Base-by-base conservation (phyloP, 148 eudicot species). In the Rhododendron henanense region DNA sequence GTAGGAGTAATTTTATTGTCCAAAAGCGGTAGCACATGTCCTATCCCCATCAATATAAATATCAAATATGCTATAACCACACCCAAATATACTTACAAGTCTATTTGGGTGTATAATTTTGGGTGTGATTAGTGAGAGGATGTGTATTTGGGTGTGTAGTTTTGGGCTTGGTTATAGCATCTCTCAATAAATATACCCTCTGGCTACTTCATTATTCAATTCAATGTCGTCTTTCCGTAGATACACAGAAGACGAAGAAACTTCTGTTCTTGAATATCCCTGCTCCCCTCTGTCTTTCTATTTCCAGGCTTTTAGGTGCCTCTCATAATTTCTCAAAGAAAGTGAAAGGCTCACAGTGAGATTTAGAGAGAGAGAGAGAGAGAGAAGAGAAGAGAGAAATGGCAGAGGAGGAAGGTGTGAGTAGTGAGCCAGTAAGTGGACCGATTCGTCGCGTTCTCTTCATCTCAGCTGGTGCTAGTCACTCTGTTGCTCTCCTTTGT, bases 401-500 rank as follows among this genome's bases (percentile, higher is more conserved):
- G 91, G 89, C 88, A 16, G 90, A 81, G 75, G 86, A 83, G 75
- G 86, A 83, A 25, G 87, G n/a, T 53, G 91, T 9, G 11, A 67
- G 53, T 28, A 84, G 83, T 57, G 86, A 84, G 81, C 69, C 35
- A 35, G 73, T 75, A 21, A 41, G 67, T 48, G 87, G 57, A 31
- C 88, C 87, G 28, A 50, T 90, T 89, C 93, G 89, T 21, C 90
- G 86, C 14, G 90, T 92, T 59, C 90, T 96, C 44, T 84, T 95
- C 65, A 91, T 96, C 78, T 96, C 99, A 47, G 99, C 99, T 83
- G 99, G 99, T 77, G 99, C 99, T 83, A 95, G 97, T 88, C 99
- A 95, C 87, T 95, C 99, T 25, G 94, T 95, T 84, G 97, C 96
- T 67, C 96, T 95, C 78, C 95, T 96, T 41, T 94, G 99, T 96